Conservation (phyloP, 1,139 yeast species). For the Meyerozyma carpophila region DNA sequence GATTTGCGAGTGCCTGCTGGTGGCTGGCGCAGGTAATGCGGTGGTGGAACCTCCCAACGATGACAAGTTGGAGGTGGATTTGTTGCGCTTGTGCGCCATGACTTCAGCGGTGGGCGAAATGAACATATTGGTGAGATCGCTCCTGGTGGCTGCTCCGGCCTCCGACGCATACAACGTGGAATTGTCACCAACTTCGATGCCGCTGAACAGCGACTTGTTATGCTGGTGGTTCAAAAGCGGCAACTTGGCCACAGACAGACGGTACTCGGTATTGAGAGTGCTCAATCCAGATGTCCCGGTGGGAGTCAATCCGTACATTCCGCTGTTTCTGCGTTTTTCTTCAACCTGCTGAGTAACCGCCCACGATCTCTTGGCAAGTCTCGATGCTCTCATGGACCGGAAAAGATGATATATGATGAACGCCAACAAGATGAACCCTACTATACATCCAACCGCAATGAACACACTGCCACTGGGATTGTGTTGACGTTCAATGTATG, state of each 20-base stretch:
- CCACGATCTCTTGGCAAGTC: slow-evolving; percentile 10
- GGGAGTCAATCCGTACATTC: slow-evolving; percentile 18
- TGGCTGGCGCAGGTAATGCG: slow-evolving; percentile 16
- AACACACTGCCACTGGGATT: slow-evolving; percentile 73
- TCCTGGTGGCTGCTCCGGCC: slow-evolving; percentile 27
- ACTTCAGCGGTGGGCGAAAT: slow-evolving; percentile 80
- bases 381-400: background rate
- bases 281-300: slow-evolving; percentile 13
- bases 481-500: slow-evolving; percentile 47
- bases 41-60: slow-evolving; percentile 17
- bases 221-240: slow-evolving; percentile 30
- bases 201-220: slow-evolving; percentile 15
- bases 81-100: slow-evolving; percentile 41
- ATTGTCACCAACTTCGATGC: slow-evolving; percentile 27
- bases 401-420: slow-evolving; percentile 18
- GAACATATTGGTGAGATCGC: slow-evolving; percentile 50
- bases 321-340: slow-evolving; percentile 34
- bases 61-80: slow-evolving; percentile 22
- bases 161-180: slow-evolving; percentile 36
- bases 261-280: slow-evolving; percentile 14
- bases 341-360: slow-evolving; percentile 28
- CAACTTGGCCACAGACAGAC: slow-evolving; percentile 26
- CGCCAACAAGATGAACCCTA: slow-evolving; percentile 49
- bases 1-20: slow-evolving; percentile 27
- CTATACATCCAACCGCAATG: slow-evolving; percentile 69